Percentiles rank a stretch among this genome's conserved stretches.
phyloP scores from a whole-genome alignment of 768 basidiomycete species.

The Lepiota brunneoincarnata region DNA sequence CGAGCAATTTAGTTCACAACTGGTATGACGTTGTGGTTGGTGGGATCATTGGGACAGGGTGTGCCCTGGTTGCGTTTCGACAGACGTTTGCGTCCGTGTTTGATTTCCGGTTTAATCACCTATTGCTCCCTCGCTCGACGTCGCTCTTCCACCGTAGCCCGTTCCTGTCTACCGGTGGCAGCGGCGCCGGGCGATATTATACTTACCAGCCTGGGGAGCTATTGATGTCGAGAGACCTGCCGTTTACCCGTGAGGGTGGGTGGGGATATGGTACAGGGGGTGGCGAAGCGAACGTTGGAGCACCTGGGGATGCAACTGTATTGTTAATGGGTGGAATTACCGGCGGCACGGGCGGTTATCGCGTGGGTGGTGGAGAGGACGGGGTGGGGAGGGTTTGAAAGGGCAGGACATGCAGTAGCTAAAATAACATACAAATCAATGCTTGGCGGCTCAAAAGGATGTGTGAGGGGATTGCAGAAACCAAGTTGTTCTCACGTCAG shows the following conservation, averaged over 20 bases:
- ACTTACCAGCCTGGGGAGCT: conserved; percentile 30
- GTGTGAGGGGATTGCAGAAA: neutral
- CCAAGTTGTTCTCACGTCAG: conserved; percentile 9
- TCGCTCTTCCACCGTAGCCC: conserved; percentile 39
- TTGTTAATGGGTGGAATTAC: conserved; percentile 11
- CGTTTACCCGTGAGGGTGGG: conserved; percentile 44
- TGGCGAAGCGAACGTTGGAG: conserved; percentile 34
- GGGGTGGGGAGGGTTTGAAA: neutral
- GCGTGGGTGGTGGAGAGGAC: neutral
- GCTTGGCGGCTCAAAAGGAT: too few species aligned
- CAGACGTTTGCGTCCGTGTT: conserved; percentile 54
- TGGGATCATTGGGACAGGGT: conserved; percentile 44
- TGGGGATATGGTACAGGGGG: conserved; percentile 33
- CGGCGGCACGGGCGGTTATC: conserved; percentile 1
- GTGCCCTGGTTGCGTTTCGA: conserved; percentile 50
- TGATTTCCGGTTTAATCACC: conserved; percentile 60
- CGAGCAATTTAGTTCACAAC: conserved; percentile 42
- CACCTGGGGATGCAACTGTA: conserved; percentile 41
- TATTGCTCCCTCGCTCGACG: conserved; percentile 49
- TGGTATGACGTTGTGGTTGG: conserved; percentile 59
- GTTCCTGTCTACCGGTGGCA: conserved; percentile 17
- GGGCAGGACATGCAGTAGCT: neutral
- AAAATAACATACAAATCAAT: too few species aligned
- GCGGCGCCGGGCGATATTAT: conserved; percentile 27
- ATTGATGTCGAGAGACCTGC: conserved; percentile 28